These are phyloP conservation scores for Trichocladium antarcticum DNA, from an alignment of 495 filamentous ascomycete genomes.

Conservation along the genomic window DNA sequence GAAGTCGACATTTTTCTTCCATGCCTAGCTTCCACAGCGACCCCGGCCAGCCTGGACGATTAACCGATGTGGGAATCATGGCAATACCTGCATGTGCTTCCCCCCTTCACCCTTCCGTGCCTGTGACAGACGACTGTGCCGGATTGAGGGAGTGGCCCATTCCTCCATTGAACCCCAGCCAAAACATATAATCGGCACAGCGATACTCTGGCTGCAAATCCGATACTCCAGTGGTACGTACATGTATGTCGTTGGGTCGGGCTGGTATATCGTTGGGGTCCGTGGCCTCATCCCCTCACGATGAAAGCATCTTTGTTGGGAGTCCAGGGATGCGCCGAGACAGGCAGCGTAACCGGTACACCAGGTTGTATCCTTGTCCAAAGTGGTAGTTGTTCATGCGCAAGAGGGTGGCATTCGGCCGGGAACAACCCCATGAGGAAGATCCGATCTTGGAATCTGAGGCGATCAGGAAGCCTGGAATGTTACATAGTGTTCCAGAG, in stretches of 20 bases:
- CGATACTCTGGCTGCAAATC: no score
- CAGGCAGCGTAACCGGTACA: no score
- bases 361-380: slow-evolving; percentile 18
- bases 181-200: no score
- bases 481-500: slow-evolving; percentile 13
- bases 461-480: slow-evolving; percentile 24
- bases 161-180: not conserved
- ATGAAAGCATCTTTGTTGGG: slow-evolving; percentile 13
- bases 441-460: slow-evolving; percentile 28
- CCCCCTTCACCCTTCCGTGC: slow-evolving; percentile 8
- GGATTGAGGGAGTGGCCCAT: not conserved
- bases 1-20: slow-evolving; percentile 23
- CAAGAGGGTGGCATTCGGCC: slow-evolving; percentile 28
- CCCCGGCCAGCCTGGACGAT: slow-evolving; percentile 19
- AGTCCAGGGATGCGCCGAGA: slow-evolving; percentile 5
- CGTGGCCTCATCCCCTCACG: no score
- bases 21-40: slow-evolving; percentile 17
- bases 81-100: slow-evolving; percentile 8
- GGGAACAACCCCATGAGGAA: slow-evolving; percentile 24
- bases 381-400: slow-evolving; percentile 22
- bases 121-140: not conserved
- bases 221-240: no score
- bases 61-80: slow-evolving; percentile 25
- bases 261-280: not conserved
- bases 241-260: no score